phyloP scores from a whole-genome alignment of 2,329 filamentous ascomycete genomes.

The Aspergillus pseudonomiae region DNA sequence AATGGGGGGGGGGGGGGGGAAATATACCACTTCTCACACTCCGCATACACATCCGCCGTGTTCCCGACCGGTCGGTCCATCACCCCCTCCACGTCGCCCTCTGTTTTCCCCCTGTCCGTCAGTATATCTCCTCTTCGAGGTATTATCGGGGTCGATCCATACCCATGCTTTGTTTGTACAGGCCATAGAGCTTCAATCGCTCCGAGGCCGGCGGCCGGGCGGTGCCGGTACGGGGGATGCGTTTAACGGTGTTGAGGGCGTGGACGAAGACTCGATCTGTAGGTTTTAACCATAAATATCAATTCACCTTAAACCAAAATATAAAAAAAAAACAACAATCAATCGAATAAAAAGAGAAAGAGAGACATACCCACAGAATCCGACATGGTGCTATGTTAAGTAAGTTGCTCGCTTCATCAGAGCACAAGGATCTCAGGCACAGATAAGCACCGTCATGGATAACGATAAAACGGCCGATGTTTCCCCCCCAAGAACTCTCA shows the following conservation, averaged over 20 bases:
- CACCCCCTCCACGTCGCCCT: conserved; percentile 92
- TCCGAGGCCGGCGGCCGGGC: conserved; percentile 83
- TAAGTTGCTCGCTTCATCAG: conserved; percentile 36
- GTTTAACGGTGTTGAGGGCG: conserved; percentile 97
- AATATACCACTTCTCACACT: conserved; percentile 67
- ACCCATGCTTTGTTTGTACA: conserved; percentile 98
- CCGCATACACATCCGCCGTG: conserved; percentile 54
- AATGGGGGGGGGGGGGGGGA: not conserved
- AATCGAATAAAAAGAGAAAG: not conserved
- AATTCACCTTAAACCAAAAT: not conserved
- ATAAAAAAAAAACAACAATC: not conserved
- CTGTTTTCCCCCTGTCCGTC: conserved; percentile 42
- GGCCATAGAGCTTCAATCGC: conserved; percentile 88
- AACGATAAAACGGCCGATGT: not conserved
- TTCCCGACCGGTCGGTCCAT: conserved; percentile 75
- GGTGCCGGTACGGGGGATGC: conserved; percentile 90
- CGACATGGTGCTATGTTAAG: conserved; percentile 42
- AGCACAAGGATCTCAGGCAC: conserved; percentile 31
- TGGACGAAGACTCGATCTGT: conserved; percentile 97
- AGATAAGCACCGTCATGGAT: conserved; percentile 33
- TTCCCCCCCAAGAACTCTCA: not conserved
- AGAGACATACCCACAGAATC: conserved; percentile 49
- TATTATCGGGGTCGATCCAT: conserved; percentile 24
- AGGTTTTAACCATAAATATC: not conserved
- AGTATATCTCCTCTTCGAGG: not conserved